phyloP scores from a whole-genome alignment of 2,329 filamentous ascomycete species.

The Microascus cirrosus region DNA sequence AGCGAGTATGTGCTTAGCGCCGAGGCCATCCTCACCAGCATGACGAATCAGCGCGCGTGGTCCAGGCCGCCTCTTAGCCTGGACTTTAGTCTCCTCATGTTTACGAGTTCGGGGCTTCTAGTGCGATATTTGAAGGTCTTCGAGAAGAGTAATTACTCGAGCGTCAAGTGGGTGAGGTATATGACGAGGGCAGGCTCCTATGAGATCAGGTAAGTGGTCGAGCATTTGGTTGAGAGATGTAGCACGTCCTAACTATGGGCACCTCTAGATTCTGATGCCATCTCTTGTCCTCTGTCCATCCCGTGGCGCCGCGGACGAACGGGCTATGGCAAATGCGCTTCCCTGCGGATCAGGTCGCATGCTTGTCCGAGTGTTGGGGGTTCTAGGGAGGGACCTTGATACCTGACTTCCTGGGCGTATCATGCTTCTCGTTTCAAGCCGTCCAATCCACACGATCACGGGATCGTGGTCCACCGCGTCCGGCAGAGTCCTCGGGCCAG shows the following conservation, averaged over 20 bases:
- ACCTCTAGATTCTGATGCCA: not conserved
- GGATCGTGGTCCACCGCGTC: not conserved
- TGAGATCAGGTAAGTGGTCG: slow-evolving; percentile 65
- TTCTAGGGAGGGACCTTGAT: not conserved
- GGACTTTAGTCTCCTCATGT: slow-evolving; percentile 93
- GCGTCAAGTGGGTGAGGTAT: slow-evolving; percentile 98
- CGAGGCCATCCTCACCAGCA: slow-evolving; percentile 84
- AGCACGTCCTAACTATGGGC: not conserved
- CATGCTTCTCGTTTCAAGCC: not conserved
- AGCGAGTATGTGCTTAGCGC: slow-evolving; percentile 92
- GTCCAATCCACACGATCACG: not conserved
- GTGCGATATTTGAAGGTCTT: slow-evolving; percentile 97
- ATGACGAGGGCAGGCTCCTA: slow-evolving; percentile 98
- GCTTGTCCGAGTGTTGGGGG: not conserved
- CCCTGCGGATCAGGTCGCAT: not conserved
- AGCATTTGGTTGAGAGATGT: not conserved
- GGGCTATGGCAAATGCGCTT: not conserved
- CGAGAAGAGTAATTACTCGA: slow-evolving; percentile 98
- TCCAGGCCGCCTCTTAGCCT: slow-evolving; percentile 83
- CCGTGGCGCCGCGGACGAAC: not conserved
- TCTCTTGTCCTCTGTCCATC: not conserved
- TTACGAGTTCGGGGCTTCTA: slow-evolving; percentile 84
- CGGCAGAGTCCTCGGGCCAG: no score
- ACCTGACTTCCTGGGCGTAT: not conserved
- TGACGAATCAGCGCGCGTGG: slow-evolving; percentile 98